Percentiles rank a stretch among this genome's conserved stretches.
Evolutionary conservation across 2,329 filamentous ascomycete genomes (phyloP).

Genomic region (Pyrenophora tritici-repentis): DNA sequence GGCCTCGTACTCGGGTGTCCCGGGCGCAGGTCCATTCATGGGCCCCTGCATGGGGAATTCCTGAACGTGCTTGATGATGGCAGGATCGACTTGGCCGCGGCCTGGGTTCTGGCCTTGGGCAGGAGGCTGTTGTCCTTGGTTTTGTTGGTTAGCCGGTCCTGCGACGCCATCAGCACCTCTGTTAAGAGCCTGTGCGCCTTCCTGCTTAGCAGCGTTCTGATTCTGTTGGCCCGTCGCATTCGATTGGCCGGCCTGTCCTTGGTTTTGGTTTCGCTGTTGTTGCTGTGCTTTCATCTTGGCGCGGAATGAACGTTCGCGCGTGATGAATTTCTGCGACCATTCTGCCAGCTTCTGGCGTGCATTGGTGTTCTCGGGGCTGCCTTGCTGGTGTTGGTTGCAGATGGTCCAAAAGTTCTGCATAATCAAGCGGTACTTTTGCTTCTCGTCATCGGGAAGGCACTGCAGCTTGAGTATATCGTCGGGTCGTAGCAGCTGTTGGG

Average conservation of each 20-base stretch:
- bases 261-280: slow-evolving; percentile 24
- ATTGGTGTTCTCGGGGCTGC: slow-evolving; percentile 55
- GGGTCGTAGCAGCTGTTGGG: slow-evolving; percentile 35
- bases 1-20: slow-evolving; percentile 44
- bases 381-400: slow-evolving; percentile 55
- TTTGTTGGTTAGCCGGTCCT: slow-evolving; percentile 10
- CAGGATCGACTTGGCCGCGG: slow-evolving; percentile 29
- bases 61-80: slow-evolving; percentile 46
- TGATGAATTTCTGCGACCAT: slow-evolving; percentile 58
- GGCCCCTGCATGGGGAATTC: slow-evolving; percentile 43
- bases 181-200: slow-evolving; percentile 17
- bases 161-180: slow-evolving; percentile 8
- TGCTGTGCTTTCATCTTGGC: slow-evolving; percentile 43
- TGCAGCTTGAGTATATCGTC: slow-evolving; percentile 44
- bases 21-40: slow-evolving; percentile 28
- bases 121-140: slow-evolving; percentile 19
- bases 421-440: slow-evolving; percentile 59
- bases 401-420: slow-evolving; percentile 61
- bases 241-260: slow-evolving; percentile 29
- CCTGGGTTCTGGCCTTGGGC: slow-evolving; percentile 14
- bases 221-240: slow-evolving; percentile 38
- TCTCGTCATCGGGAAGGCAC: slow-evolving; percentile 58
- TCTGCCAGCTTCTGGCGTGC: slow-evolving; percentile 58
- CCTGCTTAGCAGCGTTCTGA: slow-evolving; percentile 31
- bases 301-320: slow-evolving; percentile 50